Evolutionary conservation across 768 basidiomycete species (phyloP), one percentile per base, ranked within the genome.

Genomic region (Phylloporus sp.): DNA sequence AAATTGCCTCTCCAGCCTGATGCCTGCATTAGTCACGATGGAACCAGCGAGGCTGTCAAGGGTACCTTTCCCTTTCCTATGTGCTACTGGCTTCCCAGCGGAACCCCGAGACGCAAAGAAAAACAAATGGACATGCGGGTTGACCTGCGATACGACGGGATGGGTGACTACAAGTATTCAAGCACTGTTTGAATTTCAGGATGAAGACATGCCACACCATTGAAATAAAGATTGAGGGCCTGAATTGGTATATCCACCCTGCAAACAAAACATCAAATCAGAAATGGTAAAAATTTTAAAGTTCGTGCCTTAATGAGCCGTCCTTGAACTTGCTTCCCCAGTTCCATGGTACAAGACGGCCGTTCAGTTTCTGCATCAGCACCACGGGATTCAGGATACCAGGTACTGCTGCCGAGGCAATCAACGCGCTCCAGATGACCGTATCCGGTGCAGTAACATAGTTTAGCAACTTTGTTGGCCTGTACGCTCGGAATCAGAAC

Each of bases 181-280:
- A 38, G 33, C 6, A 9, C 22, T 8, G 37, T 32, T 28, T 44
- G 22, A 34, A 24, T 53, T 31, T 49, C 10, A 29, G 22, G 39
- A 21, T 40, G 34, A 20, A 42, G 22, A 36, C 5, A 27, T 9
- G 32, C 31, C 33, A 37, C 9, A 83, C 88, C 89, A 61, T 91
- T 91, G 68, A 92, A 92, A 60, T 90, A 87, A n/a, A 88, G 71
- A 56, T 92, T 90, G 23, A 92, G 69, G 22, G 86, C 78, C 64
- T 94, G 92, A 18, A 93, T 73, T 2, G 95, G 95, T 53, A 99
- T 96, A 67, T 99, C 96, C 41, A 96, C 95, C 57, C 93, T 86
- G 39, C 1, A 27, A 31, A 32, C 24, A 14, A 37, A 38, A n/a
- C n/a, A n/a, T n/a, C n/a, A n/a, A n/a, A n/a, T n/a, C n/a, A n/a